A percentile compares a stretch with the other conserved stretches of the same genome.
Conservation (phyloP, 106 monocot species). For the Hemerocallis citrina region DNA sequence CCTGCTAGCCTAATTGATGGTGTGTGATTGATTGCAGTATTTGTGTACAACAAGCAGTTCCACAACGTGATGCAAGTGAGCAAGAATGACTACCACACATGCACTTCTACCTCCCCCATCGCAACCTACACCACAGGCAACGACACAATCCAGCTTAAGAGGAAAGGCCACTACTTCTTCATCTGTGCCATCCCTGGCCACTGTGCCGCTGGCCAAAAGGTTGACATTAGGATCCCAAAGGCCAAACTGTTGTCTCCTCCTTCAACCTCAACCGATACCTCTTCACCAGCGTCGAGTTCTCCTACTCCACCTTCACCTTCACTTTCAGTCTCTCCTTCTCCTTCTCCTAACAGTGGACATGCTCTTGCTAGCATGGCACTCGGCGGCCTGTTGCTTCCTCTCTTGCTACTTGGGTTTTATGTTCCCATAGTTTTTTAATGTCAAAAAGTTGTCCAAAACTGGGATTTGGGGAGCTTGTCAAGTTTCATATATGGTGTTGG, state of each 20-base stretch:
- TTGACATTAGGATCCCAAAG: slow-evolving; percentile 29
- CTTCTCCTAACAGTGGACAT: neutral
- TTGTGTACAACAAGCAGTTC: slow-evolving; percentile 31
- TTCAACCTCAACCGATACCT: neutral
- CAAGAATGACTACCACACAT: slow-evolving; percentile 27
- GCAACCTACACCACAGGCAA: slow-evolving; percentile 29
- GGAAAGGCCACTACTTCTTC: slow-evolving; percentile 40
- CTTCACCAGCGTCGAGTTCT: neutral
- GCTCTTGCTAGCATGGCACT: too few species aligned
- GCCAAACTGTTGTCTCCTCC: neutral
- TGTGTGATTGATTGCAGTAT: too few species aligned
- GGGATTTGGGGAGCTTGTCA: too few species aligned
- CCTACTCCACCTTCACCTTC: neutral
- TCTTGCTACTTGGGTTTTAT: too few species aligned
- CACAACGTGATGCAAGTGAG: slow-evolving; percentile 44
- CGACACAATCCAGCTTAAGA: slow-evolving; percentile 29
- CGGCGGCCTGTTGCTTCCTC: too few species aligned
- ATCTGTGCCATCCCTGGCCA: slow-evolving; percentile 51
- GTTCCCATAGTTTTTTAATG: too few species aligned
- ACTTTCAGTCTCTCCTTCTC: neutral
- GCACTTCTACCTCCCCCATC: slow-evolving; percentile 25
- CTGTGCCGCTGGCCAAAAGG: slow-evolving; percentile 36
- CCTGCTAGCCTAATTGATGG: too few species aligned
- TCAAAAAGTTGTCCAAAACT: too few species aligned
- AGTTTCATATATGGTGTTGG: too few species aligned